Evolutionary conservation across 805 yeast species (phyloP), one percentile per base, ranked within the genome.

Genomic region (Sugiyamaella floridensis): DNA sequence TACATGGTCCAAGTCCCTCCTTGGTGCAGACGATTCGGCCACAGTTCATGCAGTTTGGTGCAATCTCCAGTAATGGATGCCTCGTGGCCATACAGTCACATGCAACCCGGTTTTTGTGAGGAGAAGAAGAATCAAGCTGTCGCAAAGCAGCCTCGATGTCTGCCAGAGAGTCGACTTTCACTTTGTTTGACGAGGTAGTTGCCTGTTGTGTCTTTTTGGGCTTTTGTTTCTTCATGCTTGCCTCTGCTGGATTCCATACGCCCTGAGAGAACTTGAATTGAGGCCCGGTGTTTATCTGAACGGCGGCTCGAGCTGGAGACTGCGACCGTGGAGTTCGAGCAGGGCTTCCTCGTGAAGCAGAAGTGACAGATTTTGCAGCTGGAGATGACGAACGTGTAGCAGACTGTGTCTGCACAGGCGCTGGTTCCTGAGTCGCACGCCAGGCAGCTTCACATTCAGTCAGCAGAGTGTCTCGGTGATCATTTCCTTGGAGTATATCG

Each of bases 1-100:
- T 77, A 63, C 99, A 93, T 2, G 93, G 93, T 55, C 90, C 93
- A 20, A 88, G 71, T 0, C 98, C 98, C 64, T 93, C 98, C 60
- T 83, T 83, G 3, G 78, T 76, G 71, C 99, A 93, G 2, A 93
- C 87, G 43, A 93, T 87, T 67, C 89, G 87, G 10, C 99, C 99
- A 67, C 99, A 93, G 55, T 85, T 82, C 42, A 93, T 69, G 62
- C 99, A 93, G 65, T 93, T 93, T 0, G 99, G 98, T 1, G 95
- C 93, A 57, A 85, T 77, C 52, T 87, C 95, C 57, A 89, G 85
- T 29, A 93, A 70, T 2, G 97, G 96, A 64, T 93, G 99, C 55
- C 86, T 73, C 0, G 85, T 79, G 0, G 92, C 97, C 81, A 84
- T 86, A 63, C 98, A 90, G 56, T 84, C 79, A 65, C 98, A 90